Evolutionary conservation across 352 stramenopile genomes (phyloP), one percentile per base, ranked within the genome.

Genomic region (Thraustotheca clavata): DNA sequence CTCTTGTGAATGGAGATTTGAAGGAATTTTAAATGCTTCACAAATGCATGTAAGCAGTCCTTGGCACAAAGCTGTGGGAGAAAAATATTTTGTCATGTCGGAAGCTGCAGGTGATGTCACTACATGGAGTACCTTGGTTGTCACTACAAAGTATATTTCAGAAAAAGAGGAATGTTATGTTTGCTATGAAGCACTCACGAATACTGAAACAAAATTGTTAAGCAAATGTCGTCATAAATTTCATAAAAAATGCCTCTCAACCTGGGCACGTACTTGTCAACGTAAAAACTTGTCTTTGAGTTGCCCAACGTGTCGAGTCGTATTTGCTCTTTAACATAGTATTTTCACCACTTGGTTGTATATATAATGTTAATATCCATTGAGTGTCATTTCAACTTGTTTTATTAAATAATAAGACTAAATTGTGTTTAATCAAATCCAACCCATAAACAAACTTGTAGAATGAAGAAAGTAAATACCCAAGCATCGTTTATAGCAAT

Each of bases 1-100:
- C 32, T 32, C 43, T 12, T 68, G 60, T 26, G 18, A 24, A 3
- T 68, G 60, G 60, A 33, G 60, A 16, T 68, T 68, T 49, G 60
- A 68, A 22, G 60, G 60, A 0, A 39, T 68, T 22, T 11, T 49
- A 22, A 26, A 7, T 7, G 47, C n/a, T 4, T 52, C 49, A 26
- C 20, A 36, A 3, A 35, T 52, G 48, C 48, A 68, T 50, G 52
- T 68, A 40, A 67, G 60, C 55, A 63, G 55, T 31, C 26, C 27
- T 8, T 63, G 55, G 55, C 12, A 5, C 9, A n/a, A 29, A 31
- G 55, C 55, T 20, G 55, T 29, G 36, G 55, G 55, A 38, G 38
- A 35, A 7, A 1, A 26, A 4, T 63, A 50, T 18, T 41, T 54
- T 18, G 7, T 16, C 29, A 54, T 50, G 26, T 27, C 41, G 33